phyloP scores from a whole-genome alignment of 225 moss, liverwort and hornwort species.

The Ulota crispa region DNA sequence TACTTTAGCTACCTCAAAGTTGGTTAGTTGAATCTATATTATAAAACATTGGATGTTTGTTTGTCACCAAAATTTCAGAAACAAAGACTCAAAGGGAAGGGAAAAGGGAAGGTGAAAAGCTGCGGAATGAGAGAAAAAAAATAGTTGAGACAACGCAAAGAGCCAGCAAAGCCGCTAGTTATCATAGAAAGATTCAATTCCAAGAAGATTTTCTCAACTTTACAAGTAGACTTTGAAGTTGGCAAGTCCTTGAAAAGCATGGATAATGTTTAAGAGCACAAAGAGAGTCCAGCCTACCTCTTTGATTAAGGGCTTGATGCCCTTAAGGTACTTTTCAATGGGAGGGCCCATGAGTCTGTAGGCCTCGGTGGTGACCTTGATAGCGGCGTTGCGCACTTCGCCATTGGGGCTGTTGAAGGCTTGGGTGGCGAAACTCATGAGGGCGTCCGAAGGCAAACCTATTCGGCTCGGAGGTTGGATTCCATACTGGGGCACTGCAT shows the following conservation, averaged over 20 bases:
- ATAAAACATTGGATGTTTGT: no score
- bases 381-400: conserved; percentile 81
- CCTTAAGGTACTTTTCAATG: conserved; percentile 87
- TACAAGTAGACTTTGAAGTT: background rate
- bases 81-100: no score
- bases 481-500: conserved; percentile 83
- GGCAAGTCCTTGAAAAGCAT: background rate
- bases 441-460: conserved; percentile 66
- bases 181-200: no score
- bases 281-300: conserved; percentile 49
- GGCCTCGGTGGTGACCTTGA: conserved; percentile 88
- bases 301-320: conserved; percentile 82
- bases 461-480: conserved; percentile 66
- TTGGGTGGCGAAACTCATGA: conserved; percentile 85
- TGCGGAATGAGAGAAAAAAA: no score
- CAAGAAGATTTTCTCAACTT: background rate
- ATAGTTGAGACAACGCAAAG: no score
- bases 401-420: conserved; percentile 89
- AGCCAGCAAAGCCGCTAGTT: no score
- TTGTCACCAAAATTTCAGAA: no score
- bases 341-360: conserved; percentile 81
- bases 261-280: background rate
- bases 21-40: no score
- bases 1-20: no score
- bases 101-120: no score